Base-by-base conservation (phyloP, 768 basidiomycete genomes). In the Lactarius pseudohatsudake region DNA sequence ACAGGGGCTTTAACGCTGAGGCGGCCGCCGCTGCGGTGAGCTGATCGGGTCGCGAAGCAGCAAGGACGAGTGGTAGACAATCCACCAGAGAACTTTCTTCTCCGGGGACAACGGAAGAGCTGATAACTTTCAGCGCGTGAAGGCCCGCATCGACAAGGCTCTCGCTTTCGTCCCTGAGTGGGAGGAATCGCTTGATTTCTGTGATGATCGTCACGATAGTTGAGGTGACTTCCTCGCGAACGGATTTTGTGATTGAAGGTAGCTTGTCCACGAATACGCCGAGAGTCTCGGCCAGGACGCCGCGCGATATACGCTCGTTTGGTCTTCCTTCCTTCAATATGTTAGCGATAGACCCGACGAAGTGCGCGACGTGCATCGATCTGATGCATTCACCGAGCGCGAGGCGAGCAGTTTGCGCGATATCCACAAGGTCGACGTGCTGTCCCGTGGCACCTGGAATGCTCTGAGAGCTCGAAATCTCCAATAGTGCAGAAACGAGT, bases 311-410 rank as follows among this genome's bases (percentile, higher is more conserved):
- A 3, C 50, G 66, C 28, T 67, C 66, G 16, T 67, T 38, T 1
- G 58, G 50, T n/a, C 56, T 62, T n/a, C 62, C 68, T 3, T 50
- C 70, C 26, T 64, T 60, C 54, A 92, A 71, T 77, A 92, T 86
- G 1, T 80, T 76, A 22, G 83, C 64, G 6, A 86, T 77, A 6
- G 89, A 81, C 32, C 75, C 72, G 61, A 91, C 77, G 76, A 96
- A 96, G 70, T 89, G 85, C 36, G 77, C 74, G 2, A 88, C 93
- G 9, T 89, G 82, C 77, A 96, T 87, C 53, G 86, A 82, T 28
- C 75, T 79, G 60, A 94, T 81, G 67, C 43, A 72, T 28, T 43
- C 69, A n/a, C 47, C 53, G 45, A 72, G 64, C 15, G 70, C 61
- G 5, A 61, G 15, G 38, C 68, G 70, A 30, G 70, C 71, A 15